These are phyloP conservation scores for Lachancea dasiensis DNA, from an alignment of 805 yeast genomes.

Conservation along the genomic window DNA sequence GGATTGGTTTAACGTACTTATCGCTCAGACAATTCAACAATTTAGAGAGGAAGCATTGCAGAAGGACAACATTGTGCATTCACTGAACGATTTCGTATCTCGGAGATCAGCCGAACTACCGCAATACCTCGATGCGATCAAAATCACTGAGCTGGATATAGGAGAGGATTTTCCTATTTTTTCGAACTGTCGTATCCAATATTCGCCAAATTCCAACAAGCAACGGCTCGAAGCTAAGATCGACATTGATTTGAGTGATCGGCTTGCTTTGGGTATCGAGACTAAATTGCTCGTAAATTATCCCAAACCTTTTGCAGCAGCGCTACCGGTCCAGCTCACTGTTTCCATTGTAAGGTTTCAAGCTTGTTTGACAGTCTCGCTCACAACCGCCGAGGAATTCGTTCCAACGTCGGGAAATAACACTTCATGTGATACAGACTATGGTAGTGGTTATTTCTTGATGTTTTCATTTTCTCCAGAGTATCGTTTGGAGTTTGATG, in stretches of 20 bases:
- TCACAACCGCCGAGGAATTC: slow-evolving; percentile 38
- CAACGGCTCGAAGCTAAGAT: slow-evolving; percentile 73
- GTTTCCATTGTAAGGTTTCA: slow-evolving; percentile 89
- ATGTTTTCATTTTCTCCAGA: slow-evolving; percentile 91
- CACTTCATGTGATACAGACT: slow-evolving; percentile 13
- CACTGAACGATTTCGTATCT: slow-evolving; percentile 60
- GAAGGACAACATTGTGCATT: slow-evolving; percentile 78
- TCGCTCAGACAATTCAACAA: slow-evolving; percentile 86
- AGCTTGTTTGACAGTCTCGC: slow-evolving; percentile 78
- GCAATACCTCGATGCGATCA: slow-evolving; percentile 70
- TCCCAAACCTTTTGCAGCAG: slow-evolving; percentile 80
- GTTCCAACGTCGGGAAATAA: slow-evolving; percentile 16
- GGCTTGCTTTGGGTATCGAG: slow-evolving; percentile 78
- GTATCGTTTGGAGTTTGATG: slow-evolving; percentile 79
- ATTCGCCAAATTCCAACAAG: slow-evolving; percentile 44
- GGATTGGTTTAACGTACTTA: slow-evolving; percentile 93
- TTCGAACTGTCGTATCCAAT: slow-evolving; percentile 80
- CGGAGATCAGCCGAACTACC: slow-evolving; percentile 52
- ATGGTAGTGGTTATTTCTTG: slow-evolving; percentile 54
- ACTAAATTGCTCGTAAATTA: slow-evolving; percentile 73
- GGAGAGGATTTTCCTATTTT: slow-evolving; percentile 95
- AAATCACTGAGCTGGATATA: slow-evolving; percentile 77
- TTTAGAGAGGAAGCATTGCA: slow-evolving; percentile 82
- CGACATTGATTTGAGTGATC: slow-evolving; percentile 84
- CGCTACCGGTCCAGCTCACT: slow-evolving; percentile 74